A percentile compares a stretch with the other conserved stretches of the same genome.
Evolutionary conservation across 2,329 filamentous ascomycete species (phyloP).

Genomic region (Colletotrichum orbiculare): DNA sequence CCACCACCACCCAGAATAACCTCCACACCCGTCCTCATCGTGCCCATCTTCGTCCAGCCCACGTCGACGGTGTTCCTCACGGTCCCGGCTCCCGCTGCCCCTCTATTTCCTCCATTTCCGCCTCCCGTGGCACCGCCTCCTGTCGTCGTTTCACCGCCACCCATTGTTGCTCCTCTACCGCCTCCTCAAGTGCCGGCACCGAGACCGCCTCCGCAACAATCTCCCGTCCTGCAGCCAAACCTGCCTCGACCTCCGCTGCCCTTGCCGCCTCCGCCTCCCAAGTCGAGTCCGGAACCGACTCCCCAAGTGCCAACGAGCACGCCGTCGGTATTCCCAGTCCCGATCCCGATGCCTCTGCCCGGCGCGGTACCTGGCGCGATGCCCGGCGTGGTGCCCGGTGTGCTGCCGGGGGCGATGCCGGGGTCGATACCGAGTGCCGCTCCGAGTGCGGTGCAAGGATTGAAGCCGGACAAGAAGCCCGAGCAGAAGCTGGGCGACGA

Average conservation of each 20-base stretch:
- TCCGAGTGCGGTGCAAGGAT: constrained; percentile 37
- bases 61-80: constrained; percentile 10
- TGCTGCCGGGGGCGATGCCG: no score
- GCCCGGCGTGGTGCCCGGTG: constrained; percentile 37
- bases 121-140: background rate
- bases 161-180: background rate
- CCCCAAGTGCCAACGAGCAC: constrained; percentile 8
- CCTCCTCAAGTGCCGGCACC: background rate
- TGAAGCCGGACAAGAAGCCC: constrained; percentile 21
- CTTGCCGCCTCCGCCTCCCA: background rate
- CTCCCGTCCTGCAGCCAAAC: background rate
- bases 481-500: constrained; percentile 30
- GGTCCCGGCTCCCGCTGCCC: background rate
- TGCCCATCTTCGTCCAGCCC: constrained; percentile 8
- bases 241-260: background rate
- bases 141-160: background rate
- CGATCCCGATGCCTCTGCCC: background rate
- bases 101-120: constrained; percentile 8
- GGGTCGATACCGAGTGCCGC: no score
- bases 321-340: constrained; percentile 38
- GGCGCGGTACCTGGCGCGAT: background rate
- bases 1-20: background rate
- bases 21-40: background rate
- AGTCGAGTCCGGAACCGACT: background rate
- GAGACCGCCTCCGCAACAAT: background rate